A percentile compares a stretch with the other conserved stretches of the same genome.
Conservation (phyloP, 2,329 filamentous ascomycete species). For the Fusarium veterinarium region DNA sequence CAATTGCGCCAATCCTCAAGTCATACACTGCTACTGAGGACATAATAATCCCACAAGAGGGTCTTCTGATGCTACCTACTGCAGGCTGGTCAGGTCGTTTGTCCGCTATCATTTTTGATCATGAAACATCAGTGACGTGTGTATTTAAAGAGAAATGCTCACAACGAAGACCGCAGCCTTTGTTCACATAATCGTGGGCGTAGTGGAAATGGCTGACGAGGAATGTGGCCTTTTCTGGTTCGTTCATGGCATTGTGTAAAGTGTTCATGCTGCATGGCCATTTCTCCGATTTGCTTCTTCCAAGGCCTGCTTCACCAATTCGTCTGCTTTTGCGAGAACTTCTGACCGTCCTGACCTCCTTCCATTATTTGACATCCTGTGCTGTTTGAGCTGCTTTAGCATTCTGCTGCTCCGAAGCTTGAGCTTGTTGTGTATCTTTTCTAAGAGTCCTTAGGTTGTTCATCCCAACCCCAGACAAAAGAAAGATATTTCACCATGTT, state of each 20-base stretch:
- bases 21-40: background rate
- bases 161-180: slow-evolving; percentile 37
- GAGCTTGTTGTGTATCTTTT: slow-evolving; percentile 20
- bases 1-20: background rate
- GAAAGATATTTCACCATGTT: slow-evolving; percentile 96
- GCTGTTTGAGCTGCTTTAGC: slow-evolving; percentile 8
- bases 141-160: slow-evolving; percentile 9
- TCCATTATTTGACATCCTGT: background rate
- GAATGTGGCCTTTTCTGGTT: slow-evolving; percentile 6
- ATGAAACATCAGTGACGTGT: background rate
- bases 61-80: slow-evolving; percentile 1
- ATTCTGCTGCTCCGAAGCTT: slow-evolving; percentile 26
- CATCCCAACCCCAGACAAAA: slow-evolving; percentile 96
- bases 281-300: background rate
- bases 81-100: background rate
- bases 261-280: background rate
- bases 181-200: slow-evolving; percentile 27
- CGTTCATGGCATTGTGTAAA: slow-evolving; percentile 17
- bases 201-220: slow-evolving; percentile 3
- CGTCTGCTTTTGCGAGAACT: background rate
- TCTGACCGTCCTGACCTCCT: background rate
- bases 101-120: background rate
- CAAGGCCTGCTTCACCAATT: background rate
- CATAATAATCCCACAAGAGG: background rate
- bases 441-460: slow-evolving; percentile 38